Conservation (phyloP, 2,329 filamentous ascomycete genomes). For the Hypoxylon sp. region DNA sequence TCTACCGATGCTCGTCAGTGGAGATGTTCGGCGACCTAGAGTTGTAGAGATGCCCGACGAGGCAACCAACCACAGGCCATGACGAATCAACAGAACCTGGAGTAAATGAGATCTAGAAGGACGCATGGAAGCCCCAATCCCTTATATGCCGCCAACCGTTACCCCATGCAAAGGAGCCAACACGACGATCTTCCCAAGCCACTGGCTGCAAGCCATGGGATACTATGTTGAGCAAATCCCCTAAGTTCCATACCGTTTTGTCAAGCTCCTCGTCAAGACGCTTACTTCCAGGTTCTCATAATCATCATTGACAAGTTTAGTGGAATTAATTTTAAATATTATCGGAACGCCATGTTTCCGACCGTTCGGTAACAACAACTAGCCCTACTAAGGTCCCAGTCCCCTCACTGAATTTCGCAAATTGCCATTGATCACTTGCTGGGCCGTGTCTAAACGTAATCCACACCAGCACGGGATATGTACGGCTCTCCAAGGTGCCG, state of each 20-base stretch:
- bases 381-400: conserved; percentile 32
- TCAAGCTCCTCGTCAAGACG: conserved; percentile 25
- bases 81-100: conserved; percentile 26
- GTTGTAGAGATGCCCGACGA: conserved; percentile 43
- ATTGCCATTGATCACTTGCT: conserved; percentile 29
- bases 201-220: conserved; percentile 6
- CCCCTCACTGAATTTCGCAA: conserved; percentile 20
- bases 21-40: conserved; percentile 42
- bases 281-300: conserved; percentile 5
- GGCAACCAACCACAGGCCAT: conserved; percentile 43
- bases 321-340: conserved; percentile 19
- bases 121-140: conserved; percentile 44
- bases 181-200: conserved; percentile 39
- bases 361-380: conserved; percentile 37
- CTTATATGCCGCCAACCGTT: conserved; percentile 33
- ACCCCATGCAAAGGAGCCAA: conserved; percentile 22
- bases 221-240: not conserved
- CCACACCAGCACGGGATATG: not conserved
- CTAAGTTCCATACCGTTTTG: not conserved
- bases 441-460: conserved; percentile 13
- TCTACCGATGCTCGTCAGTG: conserved; percentile 22
- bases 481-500: not conserved
- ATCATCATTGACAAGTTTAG: conserved; percentile 20
- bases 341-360: conserved; percentile 46
- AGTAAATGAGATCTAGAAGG: conserved; percentile 43